A percentile compares a stretch with the other conserved stretches of the same genome.
Conservation (phyloP, 805 yeast species). For the Schwanniomyces sp. region DNA sequence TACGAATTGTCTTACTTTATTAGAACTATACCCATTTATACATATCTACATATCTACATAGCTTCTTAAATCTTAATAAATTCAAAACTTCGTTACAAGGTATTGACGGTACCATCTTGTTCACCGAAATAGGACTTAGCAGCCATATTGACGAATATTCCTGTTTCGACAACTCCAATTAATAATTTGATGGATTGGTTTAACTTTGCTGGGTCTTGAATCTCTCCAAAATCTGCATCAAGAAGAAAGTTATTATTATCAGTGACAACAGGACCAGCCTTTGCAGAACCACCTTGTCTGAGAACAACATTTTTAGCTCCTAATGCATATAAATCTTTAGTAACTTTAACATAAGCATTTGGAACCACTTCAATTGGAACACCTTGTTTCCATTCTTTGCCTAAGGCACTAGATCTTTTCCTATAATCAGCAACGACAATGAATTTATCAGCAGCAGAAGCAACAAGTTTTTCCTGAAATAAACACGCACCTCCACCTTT, state of each 20-base stretch:
- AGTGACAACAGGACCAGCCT: conserved; percentile 96
- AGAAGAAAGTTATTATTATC: conserved; percentile 92
- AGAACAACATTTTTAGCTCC: conserved; percentile 66
- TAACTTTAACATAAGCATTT: conserved; percentile 75
- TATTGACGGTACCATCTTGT: conserved; percentile 56
- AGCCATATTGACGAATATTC: conserved; percentile 77
- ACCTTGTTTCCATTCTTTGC: conserved; percentile 83
- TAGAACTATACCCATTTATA: not conserved
- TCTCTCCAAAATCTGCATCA: conserved; percentile 89
- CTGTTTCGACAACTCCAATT: conserved; percentile 96
- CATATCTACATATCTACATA: not conserved
- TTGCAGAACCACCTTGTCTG: conserved; percentile 85
- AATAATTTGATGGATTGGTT: conserved; percentile 68
- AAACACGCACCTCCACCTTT: conserved; percentile 99
- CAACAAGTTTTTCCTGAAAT: conserved; percentile 94
- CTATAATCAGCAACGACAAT: conserved; percentile 91
- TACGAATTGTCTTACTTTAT: not conserved
- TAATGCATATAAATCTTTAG: conserved; percentile 55
- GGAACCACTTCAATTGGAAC: conserved; percentile 97
- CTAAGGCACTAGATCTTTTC: conserved; percentile 71
- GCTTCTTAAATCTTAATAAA: not conserved
- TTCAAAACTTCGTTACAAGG: not conserved
- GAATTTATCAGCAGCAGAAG: conserved; percentile 72
- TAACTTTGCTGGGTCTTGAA: conserved; percentile 50
- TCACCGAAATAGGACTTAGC: conserved; percentile 87